Percentiles rank a stretch among this genome's conserved stretches.
Evolutionary conservation across 2,329 filamentous ascomycete species (phyloP).

Genomic region (Didymella glomerata): DNA sequence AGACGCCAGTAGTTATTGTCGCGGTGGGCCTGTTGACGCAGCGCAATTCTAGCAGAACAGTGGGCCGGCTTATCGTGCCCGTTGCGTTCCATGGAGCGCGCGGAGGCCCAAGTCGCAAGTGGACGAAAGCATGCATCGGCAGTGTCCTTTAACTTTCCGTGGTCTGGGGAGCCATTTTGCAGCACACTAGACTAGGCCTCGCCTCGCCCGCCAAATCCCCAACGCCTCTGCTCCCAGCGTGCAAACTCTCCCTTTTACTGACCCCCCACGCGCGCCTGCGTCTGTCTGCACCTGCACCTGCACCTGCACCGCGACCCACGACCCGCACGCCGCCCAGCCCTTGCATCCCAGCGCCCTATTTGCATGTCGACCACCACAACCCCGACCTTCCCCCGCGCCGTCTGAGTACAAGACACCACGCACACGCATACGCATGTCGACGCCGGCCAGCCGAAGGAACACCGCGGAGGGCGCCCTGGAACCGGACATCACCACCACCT

Average conservation of each 20-base stretch:
- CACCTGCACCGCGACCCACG: conserved; percentile 6
- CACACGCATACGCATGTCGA: conserved; percentile 47
- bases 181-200: conserved; percentile 16
- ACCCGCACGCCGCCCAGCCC: conserved; percentile 16
- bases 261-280: conserved; percentile 10
- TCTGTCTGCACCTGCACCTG: not conserved
- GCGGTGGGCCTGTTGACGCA: conserved; percentile 10
- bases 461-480: conserved; percentile 40
- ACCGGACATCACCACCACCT: conserved; percentile 29
- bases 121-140: conserved; percentile 19
- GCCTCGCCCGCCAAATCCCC: conserved; percentile 21
- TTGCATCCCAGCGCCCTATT: conserved; percentile 16
- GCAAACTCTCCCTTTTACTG: conserved; percentile 22
- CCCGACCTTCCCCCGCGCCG: conserved; percentile 11
- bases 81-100: conserved; percentile 18
- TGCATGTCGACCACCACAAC: conserved; percentile 26
- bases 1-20: no score
- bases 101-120: not conserved
- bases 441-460: conserved; percentile 23
- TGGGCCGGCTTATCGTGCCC: conserved; percentile 15
- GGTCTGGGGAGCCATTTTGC: conserved; percentile 14
- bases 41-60: conserved; percentile 5
- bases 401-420: conserved; percentile 26
- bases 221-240: conserved; percentile 18
- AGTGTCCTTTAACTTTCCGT: not conserved